These are phyloP conservation scores for Cutaneotrichosporon cutaneum DNA, from an alignment of 1,284 basidiomycete species.

Conservation along the genomic window DNA sequence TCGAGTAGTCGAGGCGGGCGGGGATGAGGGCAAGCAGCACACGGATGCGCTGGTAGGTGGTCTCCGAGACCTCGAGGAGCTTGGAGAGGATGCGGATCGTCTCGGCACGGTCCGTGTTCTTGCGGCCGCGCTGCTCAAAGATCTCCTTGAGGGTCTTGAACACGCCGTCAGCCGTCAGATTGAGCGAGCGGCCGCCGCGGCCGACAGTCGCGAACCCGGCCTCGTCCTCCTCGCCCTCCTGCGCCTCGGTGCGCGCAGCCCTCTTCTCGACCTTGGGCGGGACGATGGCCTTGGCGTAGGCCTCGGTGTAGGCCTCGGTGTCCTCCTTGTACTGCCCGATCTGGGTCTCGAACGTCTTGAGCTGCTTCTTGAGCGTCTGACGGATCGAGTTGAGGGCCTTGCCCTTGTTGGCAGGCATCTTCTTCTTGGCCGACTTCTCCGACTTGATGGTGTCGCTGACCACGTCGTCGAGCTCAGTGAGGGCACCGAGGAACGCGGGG, in stretches of 20 bases:
- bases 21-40: constrained; percentile 92
- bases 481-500: constrained; percentile 76
- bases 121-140: constrained; percentile 93
- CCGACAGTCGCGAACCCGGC: constrained; percentile 86
- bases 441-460: constrained; percentile 72
- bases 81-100: constrained; percentile 89
- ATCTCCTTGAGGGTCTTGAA: constrained; percentile 90
- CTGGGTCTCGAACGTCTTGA: constrained; percentile 84
- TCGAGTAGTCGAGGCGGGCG: constrained; percentile 86
- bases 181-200: constrained; percentile 79
- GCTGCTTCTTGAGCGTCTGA: constrained; percentile 90
- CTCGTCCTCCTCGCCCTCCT: constrained; percentile 51
- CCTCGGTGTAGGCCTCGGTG: constrained; percentile 80
- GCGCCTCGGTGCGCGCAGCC: constrained; percentile 29
- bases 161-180: constrained; percentile 82
- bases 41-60: constrained; percentile 89
- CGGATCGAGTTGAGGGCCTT: constrained; percentile 95
- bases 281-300: constrained; percentile 62
- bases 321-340: constrained; percentile 82
- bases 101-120: constrained; percentile 96
- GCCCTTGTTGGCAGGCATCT: constrained; percentile 93
- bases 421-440: constrained; percentile 87
- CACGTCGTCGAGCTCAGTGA: constrained; percentile 73
- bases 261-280: constrained; percentile 59
- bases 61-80: constrained; percentile 77